A percentile compares a stretch with the other conserved stretches of the same genome.
Evolutionary conservation across 306 rosid genomes (phyloP).

Genomic region (Fagus crenata): DNA sequence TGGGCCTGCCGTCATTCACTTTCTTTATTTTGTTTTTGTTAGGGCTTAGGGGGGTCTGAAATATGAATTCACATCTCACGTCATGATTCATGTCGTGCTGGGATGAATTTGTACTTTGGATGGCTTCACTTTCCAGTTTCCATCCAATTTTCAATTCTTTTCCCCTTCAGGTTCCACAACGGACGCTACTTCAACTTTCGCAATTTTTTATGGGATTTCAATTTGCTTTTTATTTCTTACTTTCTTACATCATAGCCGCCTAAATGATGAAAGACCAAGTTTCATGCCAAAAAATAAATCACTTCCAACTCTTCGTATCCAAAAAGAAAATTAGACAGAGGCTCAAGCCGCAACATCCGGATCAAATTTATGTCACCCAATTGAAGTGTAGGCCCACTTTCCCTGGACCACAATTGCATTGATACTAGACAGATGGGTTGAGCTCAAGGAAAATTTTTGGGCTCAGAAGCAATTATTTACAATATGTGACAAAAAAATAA

Average conservation of each 20-base stretch:
- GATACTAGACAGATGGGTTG: too few species aligned
- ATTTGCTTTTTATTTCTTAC: not conserved
- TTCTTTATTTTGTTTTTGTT: too few species aligned
- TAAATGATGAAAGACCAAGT: not conserved
- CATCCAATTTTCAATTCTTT: not conserved
- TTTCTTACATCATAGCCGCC: conserved; percentile 10
- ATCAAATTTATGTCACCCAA: too few species aligned
- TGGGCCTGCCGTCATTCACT: not conserved
- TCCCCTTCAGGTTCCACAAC: not conserved
- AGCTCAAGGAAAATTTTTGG: too few species aligned
- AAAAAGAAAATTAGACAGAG: too few species aligned
- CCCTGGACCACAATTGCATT: too few species aligned
- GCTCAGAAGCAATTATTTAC: too few species aligned
- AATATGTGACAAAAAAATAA: too few species aligned
- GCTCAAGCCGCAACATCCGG: too few species aligned
- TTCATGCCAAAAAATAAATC: too few species aligned
- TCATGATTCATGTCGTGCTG: not conserved
- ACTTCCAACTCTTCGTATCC: too few species aligned
- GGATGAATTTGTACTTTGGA: not conserved
- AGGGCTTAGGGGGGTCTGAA: not conserved
- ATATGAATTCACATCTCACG: conserved; percentile 1
- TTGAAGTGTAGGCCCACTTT: too few species aligned
- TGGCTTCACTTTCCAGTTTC: not conserved
- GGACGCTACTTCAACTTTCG: not conserved
- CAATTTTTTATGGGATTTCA: not conserved